phyloP scores from a whole-genome alignment of 495 filamentous ascomycete genomes.

The Penicillium antarcticum region DNA sequence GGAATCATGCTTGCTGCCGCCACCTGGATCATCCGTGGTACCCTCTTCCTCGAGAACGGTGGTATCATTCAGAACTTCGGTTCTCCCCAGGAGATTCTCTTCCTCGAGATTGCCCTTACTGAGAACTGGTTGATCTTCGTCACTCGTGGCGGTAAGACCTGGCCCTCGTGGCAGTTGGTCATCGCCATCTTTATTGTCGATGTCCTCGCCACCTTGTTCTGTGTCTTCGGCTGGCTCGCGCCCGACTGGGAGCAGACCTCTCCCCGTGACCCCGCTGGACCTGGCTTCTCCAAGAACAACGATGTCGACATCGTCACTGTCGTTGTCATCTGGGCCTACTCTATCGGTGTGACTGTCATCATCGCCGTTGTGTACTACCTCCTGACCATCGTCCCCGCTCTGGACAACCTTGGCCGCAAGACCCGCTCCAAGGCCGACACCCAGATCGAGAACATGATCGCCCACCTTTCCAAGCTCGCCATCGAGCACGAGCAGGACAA shows the following conservation, averaged over 20 bases:
- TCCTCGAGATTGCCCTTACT: conserved; percentile 70
- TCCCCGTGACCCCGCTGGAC: conserved; percentile 37
- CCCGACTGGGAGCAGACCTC: conserved; percentile 41
- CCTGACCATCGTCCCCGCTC: conserved; percentile 62
- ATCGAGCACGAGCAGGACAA: conserved; percentile 63
- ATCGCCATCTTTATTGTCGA: conserved; percentile 70
- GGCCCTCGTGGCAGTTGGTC: conserved; percentile 70
- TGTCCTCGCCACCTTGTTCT: conserved; percentile 67
- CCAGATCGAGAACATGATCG: conserved; percentile 78
- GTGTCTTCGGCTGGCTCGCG: conserved; percentile 68
- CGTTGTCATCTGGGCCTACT: conserved; percentile 75
- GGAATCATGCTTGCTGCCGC: conserved; percentile 62
- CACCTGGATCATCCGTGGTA: conserved; percentile 68
- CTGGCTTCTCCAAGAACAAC: conserved; percentile 52
- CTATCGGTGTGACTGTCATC: conserved; percentile 73
- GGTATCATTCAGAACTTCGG: conserved; percentile 73
- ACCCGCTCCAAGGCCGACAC: conserved; percentile 70
- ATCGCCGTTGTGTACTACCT: conserved; percentile 76
- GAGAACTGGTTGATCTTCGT: conserved; percentile 83
- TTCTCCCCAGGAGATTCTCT: conserved; percentile 68
- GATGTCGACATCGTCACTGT: conserved; percentile 73
- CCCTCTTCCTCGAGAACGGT: conserved; percentile 63
- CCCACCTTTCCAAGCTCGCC: conserved; percentile 70
- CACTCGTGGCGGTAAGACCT: conserved; percentile 68
- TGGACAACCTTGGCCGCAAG: conserved; percentile 78